These are phyloP conservation scores for Oryza coarctata DNA, from an alignment of 176 grass and related monocot species.

Conservation along the genomic window DNA sequence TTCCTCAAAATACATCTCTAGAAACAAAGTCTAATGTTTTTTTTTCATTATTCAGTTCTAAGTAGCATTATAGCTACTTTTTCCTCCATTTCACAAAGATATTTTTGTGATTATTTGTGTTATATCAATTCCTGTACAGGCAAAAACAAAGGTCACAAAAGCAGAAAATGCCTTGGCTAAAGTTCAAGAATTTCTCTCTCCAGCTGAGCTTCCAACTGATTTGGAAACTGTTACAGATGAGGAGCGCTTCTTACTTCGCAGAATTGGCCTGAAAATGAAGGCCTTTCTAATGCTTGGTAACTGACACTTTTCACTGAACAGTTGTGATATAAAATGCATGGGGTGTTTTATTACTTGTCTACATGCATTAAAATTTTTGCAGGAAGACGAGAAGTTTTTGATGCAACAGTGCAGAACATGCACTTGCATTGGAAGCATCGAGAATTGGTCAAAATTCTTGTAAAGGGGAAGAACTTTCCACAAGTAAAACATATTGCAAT, in stretches of 20 bases:
- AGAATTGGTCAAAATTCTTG: conserved; percentile 82
- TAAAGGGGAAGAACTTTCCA: conserved; percentile 76
- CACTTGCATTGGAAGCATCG: conserved; percentile 94
- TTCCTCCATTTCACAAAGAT: not conserved
- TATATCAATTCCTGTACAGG: conserved; percentile 45
- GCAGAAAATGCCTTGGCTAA: conserved; percentile 80
- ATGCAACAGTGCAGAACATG: conserved; percentile 93
- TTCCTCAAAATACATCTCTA: conserved; percentile 26
- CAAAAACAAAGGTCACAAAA: conserved; percentile 77
- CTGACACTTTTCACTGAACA: conserved; percentile 15
- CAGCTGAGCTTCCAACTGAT: conserved; percentile 80
- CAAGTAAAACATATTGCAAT: conserved; percentile 97
- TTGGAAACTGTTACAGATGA: conserved; percentile 93
- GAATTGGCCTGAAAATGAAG: conserved; percentile 89
- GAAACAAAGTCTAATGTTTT: conserved; percentile 12
- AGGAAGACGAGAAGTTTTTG: conserved; percentile 88
- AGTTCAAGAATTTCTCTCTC: conserved; percentile 76
- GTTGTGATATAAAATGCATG: conserved; percentile 32
- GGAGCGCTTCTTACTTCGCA: conserved; percentile 71
- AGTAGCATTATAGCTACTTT: not conserved
- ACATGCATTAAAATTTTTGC: conserved; percentile 20
- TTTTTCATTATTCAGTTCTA: conserved; percentile 11
- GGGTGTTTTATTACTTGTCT: not conserved
- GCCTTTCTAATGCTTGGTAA: conserved; percentile 79
- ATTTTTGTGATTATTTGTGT: not conserved